Conservation (phyloP, 2,329 filamentous ascomycete genomes). For the Boeremia exigua region DNA sequence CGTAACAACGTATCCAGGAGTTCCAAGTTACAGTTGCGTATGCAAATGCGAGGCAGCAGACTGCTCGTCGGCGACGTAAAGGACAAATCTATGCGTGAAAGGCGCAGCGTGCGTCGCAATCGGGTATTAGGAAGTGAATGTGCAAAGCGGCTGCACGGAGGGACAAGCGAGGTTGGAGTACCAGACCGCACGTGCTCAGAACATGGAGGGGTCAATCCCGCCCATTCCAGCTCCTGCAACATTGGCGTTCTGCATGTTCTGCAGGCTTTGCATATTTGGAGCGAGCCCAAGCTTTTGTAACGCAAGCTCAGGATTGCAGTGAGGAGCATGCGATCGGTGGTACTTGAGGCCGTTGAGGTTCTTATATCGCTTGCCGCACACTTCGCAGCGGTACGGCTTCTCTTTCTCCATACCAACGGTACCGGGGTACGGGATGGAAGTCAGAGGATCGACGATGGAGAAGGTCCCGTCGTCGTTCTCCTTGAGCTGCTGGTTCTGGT, state of each 20-base stretch:
- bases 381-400: conserved; percentile 97
- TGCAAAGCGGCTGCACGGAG: conserved; percentile 15
- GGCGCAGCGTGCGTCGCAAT: conserved; percentile 30
- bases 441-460: conserved; percentile 96
- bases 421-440: conserved; percentile 90
- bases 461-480: conserved; percentile 97
- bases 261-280: conserved; percentile 49
- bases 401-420: conserved; percentile 99
- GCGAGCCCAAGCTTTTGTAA: conserved; percentile 52
- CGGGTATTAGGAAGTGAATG: conserved; percentile 34
- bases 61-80: conserved; percentile 12
- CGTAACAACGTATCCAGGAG: conserved; percentile 22
- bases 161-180: conserved; percentile 5
- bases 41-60: conserved; percentile 5
- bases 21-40: conserved; percentile 6
- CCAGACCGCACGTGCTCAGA: conserved; percentile 25
- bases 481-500: conserved; percentile 94
- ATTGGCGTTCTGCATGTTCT: conserved; percentile 53
- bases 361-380: conserved; percentile 98
- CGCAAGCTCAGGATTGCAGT: conserved; percentile 84
- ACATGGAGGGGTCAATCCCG: conserved; percentile 62
- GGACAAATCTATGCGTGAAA: conserved; percentile 26
- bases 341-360: conserved; percentile 99
- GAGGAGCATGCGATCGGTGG: conserved; percentile 73
- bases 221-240: conserved; percentile 61